Percentiles rank a stretch among this genome's conserved stretches.
phyloP scores from a whole-genome alignment of 2,329 filamentous ascomycete species.

The Penicillium hesseltinei region DNA sequence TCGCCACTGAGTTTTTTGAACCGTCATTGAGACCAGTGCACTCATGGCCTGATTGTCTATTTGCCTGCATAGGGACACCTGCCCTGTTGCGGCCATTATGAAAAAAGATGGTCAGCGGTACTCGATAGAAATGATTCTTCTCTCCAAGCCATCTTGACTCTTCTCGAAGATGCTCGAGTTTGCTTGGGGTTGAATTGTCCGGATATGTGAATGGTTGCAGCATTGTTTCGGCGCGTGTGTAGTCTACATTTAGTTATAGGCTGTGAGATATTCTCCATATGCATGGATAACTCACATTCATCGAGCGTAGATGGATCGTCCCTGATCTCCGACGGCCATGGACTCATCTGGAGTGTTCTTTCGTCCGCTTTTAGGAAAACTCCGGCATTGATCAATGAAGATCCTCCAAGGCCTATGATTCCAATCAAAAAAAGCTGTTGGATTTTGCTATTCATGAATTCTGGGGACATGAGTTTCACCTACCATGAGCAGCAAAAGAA shows the following conservation, averaged over 20 bases:
- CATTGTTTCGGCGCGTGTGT: slow-evolving; percentile 16
- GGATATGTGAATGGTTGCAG: slow-evolving; percentile 18
- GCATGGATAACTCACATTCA: slow-evolving; percentile 9
- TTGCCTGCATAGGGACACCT: slow-evolving; percentile 64
- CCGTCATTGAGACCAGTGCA: slow-evolving; percentile 65
- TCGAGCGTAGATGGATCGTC: slow-evolving; percentile 29
- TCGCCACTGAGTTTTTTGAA: slow-evolving; percentile 55
- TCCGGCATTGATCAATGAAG: slow-evolving; percentile 66
- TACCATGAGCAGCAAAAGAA: slow-evolving; percentile 59
- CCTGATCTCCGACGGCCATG: slow-evolving; percentile 52
- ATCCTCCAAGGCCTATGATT: slow-evolving; percentile 56
- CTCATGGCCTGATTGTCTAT: slow-evolving; percentile 62
- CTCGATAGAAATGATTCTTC: slow-evolving; percentile 54
- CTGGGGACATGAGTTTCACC: slow-evolving; percentile 11
- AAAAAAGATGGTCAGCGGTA: slow-evolving; percentile 64
- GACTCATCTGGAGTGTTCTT: slow-evolving; percentile 51
- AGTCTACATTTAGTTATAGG: slow-evolving; percentile 7
- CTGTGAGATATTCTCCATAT: neutral
- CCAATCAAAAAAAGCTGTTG: neutral
- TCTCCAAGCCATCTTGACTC: slow-evolving; percentile 36
- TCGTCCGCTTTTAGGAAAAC: slow-evolving; percentile 62
- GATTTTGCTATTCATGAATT: neutral
- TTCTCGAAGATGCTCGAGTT: slow-evolving; percentile 8
- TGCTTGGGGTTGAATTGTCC: neutral
- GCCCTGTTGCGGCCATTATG: slow-evolving; percentile 59